Base-by-base conservation (phyloP, 306 rosid genomes). In the Glycine tomentella region DNA sequence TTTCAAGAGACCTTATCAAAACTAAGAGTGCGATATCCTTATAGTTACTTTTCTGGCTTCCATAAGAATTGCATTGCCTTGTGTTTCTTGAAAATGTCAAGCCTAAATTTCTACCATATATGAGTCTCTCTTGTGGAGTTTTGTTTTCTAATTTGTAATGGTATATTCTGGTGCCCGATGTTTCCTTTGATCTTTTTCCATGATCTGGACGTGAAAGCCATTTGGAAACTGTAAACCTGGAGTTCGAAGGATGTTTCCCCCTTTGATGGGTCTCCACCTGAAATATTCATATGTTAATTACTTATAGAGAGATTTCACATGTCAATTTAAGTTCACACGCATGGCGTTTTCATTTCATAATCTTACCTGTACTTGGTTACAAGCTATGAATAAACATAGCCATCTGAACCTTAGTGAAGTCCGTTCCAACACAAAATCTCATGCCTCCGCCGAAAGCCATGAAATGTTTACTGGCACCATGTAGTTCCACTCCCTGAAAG, bases 361-460 rank as follows among this genome's bases (percentile, higher is more conserved):
- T 69, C 75, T 86, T 87, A 95, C 99, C 93, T 86, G 92, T 84
- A 90, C 71, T 95, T 92, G 46, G 96, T 93, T 44, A 93, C 96
- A 93, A 81, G 86, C 97, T 81, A 78, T 95, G 99, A 34, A 95
- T 88, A 88, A 95, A 93, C 20, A 93, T 90, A 49, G 99, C 98
- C 98, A 95, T 95, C 81, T 95, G 99, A 86, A 88, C 94, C 87
- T 89, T 95, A 14, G 97, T 87, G 69, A 95, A 95, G 40, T 95
- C 98, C 36, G 99, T 95, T 84, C 98, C 99, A 70, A 93, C 97
- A 69, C 99, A 95, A 80, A 95, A 95, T 82, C 99, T 91, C 96
- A 93, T 91, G 78, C 99, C 99, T 36, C 99, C 99, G 68, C 99
- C 99, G 38, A 95, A 95, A 74, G 98, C 99, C 99, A 95, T 92